Conservation (phyloP, 345 rosid species). For the Lumnitzera racemosa region DNA sequence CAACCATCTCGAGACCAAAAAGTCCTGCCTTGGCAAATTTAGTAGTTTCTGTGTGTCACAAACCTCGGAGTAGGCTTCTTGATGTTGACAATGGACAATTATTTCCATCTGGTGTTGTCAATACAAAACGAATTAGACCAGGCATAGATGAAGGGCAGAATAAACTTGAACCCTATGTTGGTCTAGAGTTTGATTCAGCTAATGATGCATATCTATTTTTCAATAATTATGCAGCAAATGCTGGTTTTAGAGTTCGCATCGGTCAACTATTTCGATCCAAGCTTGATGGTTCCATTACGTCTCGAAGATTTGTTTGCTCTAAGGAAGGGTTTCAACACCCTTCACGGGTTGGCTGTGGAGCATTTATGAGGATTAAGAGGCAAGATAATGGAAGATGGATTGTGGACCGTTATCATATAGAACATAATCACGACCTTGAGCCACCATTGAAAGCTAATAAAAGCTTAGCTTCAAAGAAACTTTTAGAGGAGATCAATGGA, state of each 20-base stretch:
- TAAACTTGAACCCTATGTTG: conserved; percentile 45
- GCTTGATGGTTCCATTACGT: conserved; percentile 71
- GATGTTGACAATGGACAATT: conserved; percentile 32
- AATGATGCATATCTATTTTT: conserved; percentile 76
- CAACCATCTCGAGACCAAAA: conserved; percentile 24
- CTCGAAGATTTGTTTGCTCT: conserved; percentile 84
- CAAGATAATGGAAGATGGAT: conserved; percentile 78
- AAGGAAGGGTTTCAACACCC: conserved; percentile 98
- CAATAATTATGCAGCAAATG: conserved; percentile 52
- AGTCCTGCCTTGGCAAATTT: conserved; percentile 32
- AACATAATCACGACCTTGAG: conserved; percentile 76
- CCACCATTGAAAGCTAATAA: conserved; percentile 22
- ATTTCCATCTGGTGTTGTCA: conserved; percentile 37
- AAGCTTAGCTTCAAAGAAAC: conserved; percentile 43
- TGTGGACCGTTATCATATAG: conserved; percentile 68
- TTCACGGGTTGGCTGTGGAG: conserved; percentile 85
- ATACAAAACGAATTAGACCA: conserved; percentile 49
- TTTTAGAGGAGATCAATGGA: conserved; percentile 37
- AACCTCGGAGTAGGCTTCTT: conserved; percentile 45
- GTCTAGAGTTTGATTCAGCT: conserved; percentile 69
- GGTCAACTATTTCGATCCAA: conserved; percentile 93
- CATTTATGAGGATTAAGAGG: conserved; percentile 88
- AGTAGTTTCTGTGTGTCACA: conserved; percentile 27
- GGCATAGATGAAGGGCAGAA: conserved; percentile 36
- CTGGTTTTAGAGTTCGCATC: conserved; percentile 74